Conservation (phyloP, 2,329 filamentous ascomycete genomes). For the Cladophialophora immunda region DNA sequence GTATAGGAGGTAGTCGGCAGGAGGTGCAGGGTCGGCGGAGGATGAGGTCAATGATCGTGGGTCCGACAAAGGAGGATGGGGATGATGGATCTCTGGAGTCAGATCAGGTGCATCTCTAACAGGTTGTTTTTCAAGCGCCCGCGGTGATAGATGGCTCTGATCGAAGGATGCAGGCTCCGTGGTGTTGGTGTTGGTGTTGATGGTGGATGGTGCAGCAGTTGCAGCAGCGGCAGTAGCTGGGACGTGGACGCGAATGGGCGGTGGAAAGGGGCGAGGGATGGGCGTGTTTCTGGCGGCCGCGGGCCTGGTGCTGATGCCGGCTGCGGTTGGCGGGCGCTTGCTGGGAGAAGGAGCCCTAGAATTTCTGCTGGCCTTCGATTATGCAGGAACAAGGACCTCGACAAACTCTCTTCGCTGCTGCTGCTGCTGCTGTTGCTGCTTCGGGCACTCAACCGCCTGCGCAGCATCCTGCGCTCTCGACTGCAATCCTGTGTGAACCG, state of each 20-base stretch:
- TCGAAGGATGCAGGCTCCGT: conserved; percentile 35
- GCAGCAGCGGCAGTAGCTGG: neutral
- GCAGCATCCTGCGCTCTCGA: conserved; percentile 18
- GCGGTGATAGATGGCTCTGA: conserved; percentile 46
- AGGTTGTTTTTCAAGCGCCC: conserved; percentile 49
- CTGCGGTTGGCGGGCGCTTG: conserved; percentile 22
- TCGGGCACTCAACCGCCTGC: neutral
- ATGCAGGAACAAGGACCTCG: conserved; percentile 17
- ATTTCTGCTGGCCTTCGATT: conserved; percentile 9
- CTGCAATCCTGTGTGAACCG: neutral
- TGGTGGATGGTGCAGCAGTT: conserved; percentile 19
- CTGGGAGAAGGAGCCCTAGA: conserved; percentile 11
- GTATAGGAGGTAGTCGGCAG: conserved; percentile 14
- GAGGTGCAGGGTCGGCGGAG: conserved; percentile 18
- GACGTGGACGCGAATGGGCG: neutral
- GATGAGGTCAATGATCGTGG: conserved; percentile 36
- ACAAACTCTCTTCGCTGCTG: conserved; percentile 11
- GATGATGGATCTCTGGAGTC: conserved; percentile 16
- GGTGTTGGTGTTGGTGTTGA: conserved; percentile 30
- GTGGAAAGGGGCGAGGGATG: conserved; percentile 20
- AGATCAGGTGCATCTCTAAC: conserved; percentile 36
- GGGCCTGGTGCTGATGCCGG: conserved; percentile 2
- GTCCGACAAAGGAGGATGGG: conserved; percentile 24
- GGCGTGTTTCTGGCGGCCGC: neutral
- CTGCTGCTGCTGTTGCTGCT: neutral